Percentiles rank a stretch among this genome's conserved stretches.
These are phyloP conservation scores for Rhizomucor pusillus DNA, from an alignment of 371 early-diverging fungal species.

Conservation along the genomic window DNA sequence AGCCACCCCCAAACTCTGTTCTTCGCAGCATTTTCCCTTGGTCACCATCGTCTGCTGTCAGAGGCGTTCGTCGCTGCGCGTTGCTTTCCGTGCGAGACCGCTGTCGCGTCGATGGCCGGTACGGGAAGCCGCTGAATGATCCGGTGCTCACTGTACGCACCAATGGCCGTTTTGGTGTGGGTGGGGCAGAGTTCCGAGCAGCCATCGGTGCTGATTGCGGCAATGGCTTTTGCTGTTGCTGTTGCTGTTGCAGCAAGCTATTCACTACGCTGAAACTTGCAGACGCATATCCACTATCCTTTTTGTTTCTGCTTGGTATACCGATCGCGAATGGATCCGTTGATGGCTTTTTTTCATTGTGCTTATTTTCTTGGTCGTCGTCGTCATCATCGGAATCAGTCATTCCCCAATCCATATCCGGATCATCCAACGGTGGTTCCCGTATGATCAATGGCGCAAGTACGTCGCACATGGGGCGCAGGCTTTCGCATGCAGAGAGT, in stretches of 20 bases:
- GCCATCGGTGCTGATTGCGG: slow-evolving; percentile 19
- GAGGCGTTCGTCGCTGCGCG: slow-evolving; percentile 5
- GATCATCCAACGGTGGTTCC: slow-evolving; percentile 40
- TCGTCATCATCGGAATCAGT: slow-evolving; percentile 22
- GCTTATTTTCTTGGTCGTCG: background rate
- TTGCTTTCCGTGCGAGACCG: too few species aligned
- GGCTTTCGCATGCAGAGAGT: slow-evolving; percentile 29
- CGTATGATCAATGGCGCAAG: slow-evolving; percentile 39
- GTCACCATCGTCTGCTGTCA: background rate
- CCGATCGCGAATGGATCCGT: background rate
- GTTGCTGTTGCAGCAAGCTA: background rate
- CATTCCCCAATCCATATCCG: slow-evolving; percentile 44
- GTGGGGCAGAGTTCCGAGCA: too few species aligned
- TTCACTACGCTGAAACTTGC: too few species aligned
- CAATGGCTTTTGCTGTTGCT: background rate
- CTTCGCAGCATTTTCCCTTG: background rate
- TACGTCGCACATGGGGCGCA: slow-evolving; percentile 41
- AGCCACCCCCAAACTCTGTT: slow-evolving; percentile 42
- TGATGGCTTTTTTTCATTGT: slow-evolving; percentile 9
- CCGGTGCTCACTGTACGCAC: slow-evolving; percentile 14
- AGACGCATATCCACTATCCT: slow-evolving; percentile 43
- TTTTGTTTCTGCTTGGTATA: slow-evolving; percentile 21
- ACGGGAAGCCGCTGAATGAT: slow-evolving; percentile 7
- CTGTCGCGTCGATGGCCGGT: too few species aligned
- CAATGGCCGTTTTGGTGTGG: background rate